Conservation (phyloP, 768 basidiomycete species). For the Podaxis mareebaensis region DNA sequence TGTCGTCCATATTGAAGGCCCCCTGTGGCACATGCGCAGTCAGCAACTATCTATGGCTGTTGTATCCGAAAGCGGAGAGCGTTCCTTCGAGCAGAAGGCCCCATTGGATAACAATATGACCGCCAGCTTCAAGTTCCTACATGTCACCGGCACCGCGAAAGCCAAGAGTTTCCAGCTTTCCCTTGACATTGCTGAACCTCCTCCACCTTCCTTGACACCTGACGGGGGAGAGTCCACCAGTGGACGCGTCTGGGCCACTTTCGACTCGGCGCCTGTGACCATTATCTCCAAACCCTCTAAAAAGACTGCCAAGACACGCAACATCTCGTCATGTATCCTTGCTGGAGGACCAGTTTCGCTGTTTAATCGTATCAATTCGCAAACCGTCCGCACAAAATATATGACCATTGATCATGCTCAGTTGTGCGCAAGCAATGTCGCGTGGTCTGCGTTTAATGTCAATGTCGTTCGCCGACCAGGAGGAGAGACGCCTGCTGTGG, state of each 20-base stretch:
- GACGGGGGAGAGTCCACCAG: slow-evolving; percentile 46
- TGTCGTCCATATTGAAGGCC: slow-evolving; percentile 89
- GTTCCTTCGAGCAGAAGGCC: slow-evolving; percentile 83
- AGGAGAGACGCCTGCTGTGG: slow-evolving; percentile 56
- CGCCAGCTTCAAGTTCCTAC: slow-evolving; percentile 89
- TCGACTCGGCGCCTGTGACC: slow-evolving; percentile 89
- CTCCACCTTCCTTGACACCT: slow-evolving; percentile 47
- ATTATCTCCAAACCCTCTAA: slow-evolving; percentile 98
- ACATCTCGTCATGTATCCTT: slow-evolving; percentile 87
- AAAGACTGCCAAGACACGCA: slow-evolving; percentile 94
- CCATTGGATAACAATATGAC: slow-evolving; percentile 82
- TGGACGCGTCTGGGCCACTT: slow-evolving; percentile 86
- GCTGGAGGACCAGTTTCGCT: slow-evolving; percentile 88
- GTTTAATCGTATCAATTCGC: slow-evolving; percentile 95
- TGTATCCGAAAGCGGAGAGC: slow-evolving; percentile 80
- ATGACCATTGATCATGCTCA: slow-evolving; percentile 89
- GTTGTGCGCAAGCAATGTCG: slow-evolving; percentile 84
- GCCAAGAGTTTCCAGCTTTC: slow-evolving; percentile 88
- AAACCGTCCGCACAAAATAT: slow-evolving; percentile 96
- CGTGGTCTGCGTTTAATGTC: slow-evolving; percentile 95
- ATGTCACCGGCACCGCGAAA: slow-evolving; percentile 86
- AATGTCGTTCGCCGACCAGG: slow-evolving; percentile 80
- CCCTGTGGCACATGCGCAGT: slow-evolving; percentile 78
- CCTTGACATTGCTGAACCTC: slow-evolving; percentile 80
- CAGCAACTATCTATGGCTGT: slow-evolving; percentile 86